Evolutionary conservation across 2,329 filamentous ascomycete genomes (phyloP), one percentile per base, ranked within the genome.

Genomic region (Coniochaeta prunicola): DNA sequence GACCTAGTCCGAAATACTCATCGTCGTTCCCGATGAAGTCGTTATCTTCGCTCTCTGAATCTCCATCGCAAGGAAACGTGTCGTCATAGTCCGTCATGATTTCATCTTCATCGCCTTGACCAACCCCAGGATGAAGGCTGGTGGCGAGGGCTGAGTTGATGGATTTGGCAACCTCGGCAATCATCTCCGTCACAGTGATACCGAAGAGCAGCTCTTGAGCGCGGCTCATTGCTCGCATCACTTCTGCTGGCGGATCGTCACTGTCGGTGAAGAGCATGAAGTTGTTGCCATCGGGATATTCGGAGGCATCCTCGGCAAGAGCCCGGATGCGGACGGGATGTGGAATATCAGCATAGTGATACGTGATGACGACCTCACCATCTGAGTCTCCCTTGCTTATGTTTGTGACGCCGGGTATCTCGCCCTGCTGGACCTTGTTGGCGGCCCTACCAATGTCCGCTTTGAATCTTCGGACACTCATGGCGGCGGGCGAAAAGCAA

Each of bases 291-390:
- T 66, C 64, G 5, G 75, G 76, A 60, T 79, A 79, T 1, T 69
- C 68, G 45, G 70, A 66, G 56, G 74, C 56, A 66, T 73, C 64
- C 66, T 62, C 38, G 64, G 71, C 70, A 6, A 77, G 65, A 5
- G 74, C 68, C 19, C 69, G 74, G 8, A 81, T 69, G 24, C 71
- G 64, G 4, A 80, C 59, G 17, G 69, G 62, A 3, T 56, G 21
- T 1, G 60, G 40, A 2, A 74, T 59, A 8, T 56, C 48, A 2
- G 66, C 53, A 57, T 74, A 69, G 10, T 58, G 62, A 61, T 76
- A 89, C 4, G 72, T 76, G 69, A 93, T 88, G 15, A 79, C 80
- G 59, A 96, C 77, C 59, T 89, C 84, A 56, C 89, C 90, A 70
- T 93, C 88, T 33, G 89, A 87, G 5, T 86, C 84, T 17, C 88